phyloP scores from a whole-genome alignment of 2,329 filamentous ascomycete species.

The Spiromastix sp. region DNA sequence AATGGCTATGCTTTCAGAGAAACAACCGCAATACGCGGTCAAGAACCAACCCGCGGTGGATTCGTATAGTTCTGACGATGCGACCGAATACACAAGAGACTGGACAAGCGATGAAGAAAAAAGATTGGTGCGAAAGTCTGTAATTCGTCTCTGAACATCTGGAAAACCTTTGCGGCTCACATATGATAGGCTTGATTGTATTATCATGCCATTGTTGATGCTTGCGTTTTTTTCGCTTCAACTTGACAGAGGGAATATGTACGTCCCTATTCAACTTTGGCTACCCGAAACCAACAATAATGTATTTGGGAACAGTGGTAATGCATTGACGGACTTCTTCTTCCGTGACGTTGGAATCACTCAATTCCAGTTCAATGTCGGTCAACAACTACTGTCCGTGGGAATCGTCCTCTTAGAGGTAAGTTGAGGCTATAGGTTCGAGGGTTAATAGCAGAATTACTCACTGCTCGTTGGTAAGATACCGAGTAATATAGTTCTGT shows the following conservation, averaged over 20 bases:
- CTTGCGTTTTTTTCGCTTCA: slow-evolving; percentile 21
- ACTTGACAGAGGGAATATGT: slow-evolving; percentile 21
- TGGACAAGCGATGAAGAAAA: slow-evolving; percentile 17
- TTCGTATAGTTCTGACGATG: too few relatives aligned
- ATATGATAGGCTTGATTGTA: slow-evolving; percentile 14
- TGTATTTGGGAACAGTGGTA: slow-evolving; percentile 26
- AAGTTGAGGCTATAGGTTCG: background rate
- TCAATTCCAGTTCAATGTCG: slow-evolving; percentile 42
- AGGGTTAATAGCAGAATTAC: background rate
- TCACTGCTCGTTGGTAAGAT: slow-evolving; percentile 23
- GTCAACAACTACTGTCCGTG: slow-evolving; percentile 38
- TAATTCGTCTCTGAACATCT: background rate
- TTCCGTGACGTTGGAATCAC: slow-evolving; percentile 36
- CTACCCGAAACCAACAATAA: background rate
- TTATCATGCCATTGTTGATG: slow-evolving; percentile 18
- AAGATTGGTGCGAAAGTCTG: slow-evolving; percentile 13
- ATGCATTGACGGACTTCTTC: slow-evolving; percentile 40
- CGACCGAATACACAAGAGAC: too few relatives aligned
- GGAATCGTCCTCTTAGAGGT: slow-evolving; percentile 30
- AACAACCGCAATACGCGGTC: too few relatives aligned
- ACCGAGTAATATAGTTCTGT: slow-evolving; percentile 39
- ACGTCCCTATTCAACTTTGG: slow-evolving; percentile 1
- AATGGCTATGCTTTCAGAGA: too few relatives aligned
- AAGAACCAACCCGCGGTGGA: too few relatives aligned
- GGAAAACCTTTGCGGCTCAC: too few relatives aligned